Base-by-base conservation (phyloP, 805 yeast genomes). In the Tetrapisispora namnaoensis region DNA sequence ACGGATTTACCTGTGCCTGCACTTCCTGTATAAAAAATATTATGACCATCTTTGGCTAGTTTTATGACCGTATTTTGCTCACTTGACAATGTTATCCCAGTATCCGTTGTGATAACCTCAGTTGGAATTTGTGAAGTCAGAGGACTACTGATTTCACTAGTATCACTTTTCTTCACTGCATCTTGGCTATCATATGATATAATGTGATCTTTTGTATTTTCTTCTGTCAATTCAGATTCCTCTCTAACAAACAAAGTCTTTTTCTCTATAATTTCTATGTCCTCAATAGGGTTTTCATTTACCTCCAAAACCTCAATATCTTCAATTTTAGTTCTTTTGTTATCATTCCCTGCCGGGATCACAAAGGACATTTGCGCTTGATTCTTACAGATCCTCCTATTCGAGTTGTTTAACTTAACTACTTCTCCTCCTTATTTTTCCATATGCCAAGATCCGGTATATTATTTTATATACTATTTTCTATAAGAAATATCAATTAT, bases 1-100 rank as follows among this genome's bases (percentile, higher is more conserved):
- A 93, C 83, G 1, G 99, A 91, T 62, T 93, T 93, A 61, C 99
- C 99, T 0, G 99, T 93, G 59, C 99, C 99, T 0, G 99, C 99
- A 34, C 97, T 88, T 43, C 99, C 99, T 0, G 99, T 93, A 63
- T 86, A 93, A 62, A 93, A 93, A 3, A 93, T 68, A 51, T 83
- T 86, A 17, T 72, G 68, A 0, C 95, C 89, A 18, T 70, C 60
- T 40, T 77, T 66, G 0, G 82, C 95, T 48, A 86, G 66, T 11
- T 80, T 76, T 10, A 86, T 72, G 21, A 93, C 79, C 43, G 74
- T 68, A 48, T 76, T 73, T 59, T 86, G 95, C 58, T 86, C 93
- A 18, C 72, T 73, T 53, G 80, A 74, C 8, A 78, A 59, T 9
- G 60, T 49, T 1, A 68, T 50, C 0, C 43, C 42, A 13, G 36